Evolutionary conservation across 495 filamentous ascomycete species (phyloP).

Genomic region (Elasticomyces elasticus): DNA sequence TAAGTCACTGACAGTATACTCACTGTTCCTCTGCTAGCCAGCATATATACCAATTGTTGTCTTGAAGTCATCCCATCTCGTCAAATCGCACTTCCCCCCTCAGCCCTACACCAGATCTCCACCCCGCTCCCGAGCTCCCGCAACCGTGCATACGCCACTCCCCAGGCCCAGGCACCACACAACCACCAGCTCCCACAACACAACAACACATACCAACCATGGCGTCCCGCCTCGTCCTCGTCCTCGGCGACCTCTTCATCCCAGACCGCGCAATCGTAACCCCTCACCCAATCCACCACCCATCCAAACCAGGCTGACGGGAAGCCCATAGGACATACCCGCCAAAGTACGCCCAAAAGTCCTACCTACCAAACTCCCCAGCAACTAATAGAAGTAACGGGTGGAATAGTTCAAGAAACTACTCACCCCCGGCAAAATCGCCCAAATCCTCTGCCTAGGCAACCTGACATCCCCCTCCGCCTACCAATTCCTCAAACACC

Average conservation of each 20-base stretch:
- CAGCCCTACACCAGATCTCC: neutral
- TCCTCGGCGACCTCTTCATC: constrained; percentile 95
- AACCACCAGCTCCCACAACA: too few species aligned
- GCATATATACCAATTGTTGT: too few species aligned
- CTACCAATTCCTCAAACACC: constrained; percentile 84
- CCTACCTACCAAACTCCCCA: neutral
- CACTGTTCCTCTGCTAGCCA: too few species aligned
- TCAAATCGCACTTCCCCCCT: neutral
- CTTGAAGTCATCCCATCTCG: neutral
- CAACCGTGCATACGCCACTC: too few species aligned
- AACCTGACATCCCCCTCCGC: constrained; percentile 93
- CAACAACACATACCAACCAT: constrained; percentile 32
- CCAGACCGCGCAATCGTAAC: constrained; percentile 82
- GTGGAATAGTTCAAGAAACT: constrained; percentile 98
- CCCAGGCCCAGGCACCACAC: too few species aligned
- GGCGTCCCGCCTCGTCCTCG: constrained; percentile 76
- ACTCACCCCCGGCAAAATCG: constrained; percentile 93
- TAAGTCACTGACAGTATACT: too few species aligned
- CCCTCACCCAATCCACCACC: constrained; percentile 8
- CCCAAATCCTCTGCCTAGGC: constrained; percentile 91
- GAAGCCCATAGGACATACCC: constrained; percentile 63
- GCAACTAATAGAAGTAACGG: too few species aligned
- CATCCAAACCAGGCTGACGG: constrained; percentile 24
- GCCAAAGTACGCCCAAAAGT: constrained; percentile 62
- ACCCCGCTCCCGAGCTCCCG: neutral